Evolutionary conservation across 2,329 filamentous ascomycete genomes (phyloP).

Genomic region (Diaporthe longicolla): DNA sequence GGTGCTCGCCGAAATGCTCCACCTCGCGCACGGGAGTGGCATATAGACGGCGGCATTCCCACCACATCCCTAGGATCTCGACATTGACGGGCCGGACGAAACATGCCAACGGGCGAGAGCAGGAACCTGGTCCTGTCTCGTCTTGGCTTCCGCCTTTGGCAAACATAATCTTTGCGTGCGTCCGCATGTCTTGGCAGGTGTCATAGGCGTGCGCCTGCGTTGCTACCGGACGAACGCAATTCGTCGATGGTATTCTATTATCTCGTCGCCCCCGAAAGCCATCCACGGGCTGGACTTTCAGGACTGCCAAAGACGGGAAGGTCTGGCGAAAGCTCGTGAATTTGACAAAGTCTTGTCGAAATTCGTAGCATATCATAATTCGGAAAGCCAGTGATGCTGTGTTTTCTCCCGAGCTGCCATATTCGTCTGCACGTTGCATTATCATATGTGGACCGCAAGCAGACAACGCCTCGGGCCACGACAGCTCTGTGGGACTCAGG

Average conservation of each 20-base stretch:
- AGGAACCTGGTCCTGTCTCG: neutral
- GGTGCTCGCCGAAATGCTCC: conserved; percentile 23
- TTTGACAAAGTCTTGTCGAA: neutral
- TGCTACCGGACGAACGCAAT: conserved; percentile 5
- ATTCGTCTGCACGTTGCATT: conserved; percentile 15
- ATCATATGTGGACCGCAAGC: conserved; percentile 6
- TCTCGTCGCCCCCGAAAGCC: neutral
- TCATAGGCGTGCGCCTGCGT: neutral
- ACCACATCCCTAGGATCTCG: conserved; percentile 2
- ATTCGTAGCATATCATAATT: neutral
- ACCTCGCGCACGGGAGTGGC: neutral
- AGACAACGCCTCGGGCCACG: neutral
- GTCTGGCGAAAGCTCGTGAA: neutral
- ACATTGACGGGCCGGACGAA: neutral
- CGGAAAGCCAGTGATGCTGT: neutral
- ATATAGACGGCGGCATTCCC: conserved; percentile 18
- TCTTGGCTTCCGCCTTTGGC: conserved; percentile 28
- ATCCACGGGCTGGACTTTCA: neutral
- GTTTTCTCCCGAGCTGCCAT: conserved; percentile 6
- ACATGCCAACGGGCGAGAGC: neutral
- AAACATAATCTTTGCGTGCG: neutral
- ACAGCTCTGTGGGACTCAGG: conserved; percentile 1
- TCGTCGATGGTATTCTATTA: conserved; percentile 1
- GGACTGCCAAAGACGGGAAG: conserved; percentile 24
- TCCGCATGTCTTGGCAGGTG: conserved; percentile 28